Evolutionary conservation across 1,139 yeast genomes (phyloP).

Genomic region (Scheffersomyces quercinus): DNA sequence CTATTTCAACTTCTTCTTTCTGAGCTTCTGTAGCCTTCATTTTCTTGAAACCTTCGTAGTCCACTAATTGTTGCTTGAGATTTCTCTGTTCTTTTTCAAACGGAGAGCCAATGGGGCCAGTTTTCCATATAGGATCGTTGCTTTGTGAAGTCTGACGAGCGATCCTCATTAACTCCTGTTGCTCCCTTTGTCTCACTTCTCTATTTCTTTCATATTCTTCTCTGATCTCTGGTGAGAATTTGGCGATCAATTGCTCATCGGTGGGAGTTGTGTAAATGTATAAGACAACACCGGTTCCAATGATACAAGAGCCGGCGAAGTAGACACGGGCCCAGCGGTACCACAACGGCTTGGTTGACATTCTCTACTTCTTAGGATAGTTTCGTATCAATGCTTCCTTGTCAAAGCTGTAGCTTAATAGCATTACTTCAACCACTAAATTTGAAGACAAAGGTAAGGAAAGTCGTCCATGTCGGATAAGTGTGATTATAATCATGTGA

Average conservation of each 20-base stretch:
- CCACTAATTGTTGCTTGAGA: slow-evolving; percentile 33
- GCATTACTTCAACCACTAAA: too few relatives aligned
- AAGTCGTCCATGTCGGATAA: neutral
- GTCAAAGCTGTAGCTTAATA: too few relatives aligned
- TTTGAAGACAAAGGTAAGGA: too few relatives aligned
- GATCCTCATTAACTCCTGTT: slow-evolving; percentile 63
- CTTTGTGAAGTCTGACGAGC: slow-evolving; percentile 63
- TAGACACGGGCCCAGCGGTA: slow-evolving; percentile 62
- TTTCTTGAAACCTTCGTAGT: slow-evolving; percentile 51
- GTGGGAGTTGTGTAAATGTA: slow-evolving; percentile 78
- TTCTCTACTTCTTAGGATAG: neutral
- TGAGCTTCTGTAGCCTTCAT: slow-evolving; percentile 47
- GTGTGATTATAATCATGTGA: neutral
- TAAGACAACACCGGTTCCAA: slow-evolving; percentile 66
- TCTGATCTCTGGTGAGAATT: slow-evolving; percentile 80
- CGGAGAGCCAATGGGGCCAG: slow-evolving; percentile 69
- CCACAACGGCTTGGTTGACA: slow-evolving; percentile 44
- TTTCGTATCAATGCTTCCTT: too few relatives aligned
- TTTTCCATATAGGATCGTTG: slow-evolving; percentile 77
- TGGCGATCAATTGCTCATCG: slow-evolving; percentile 73
- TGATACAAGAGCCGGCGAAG: slow-evolving; percentile 56
- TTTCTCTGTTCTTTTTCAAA: slow-evolving; percentile 44
- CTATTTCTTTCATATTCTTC: slow-evolving; percentile 72
- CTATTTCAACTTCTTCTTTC: slow-evolving; percentile 44
- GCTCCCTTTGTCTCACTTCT: slow-evolving; percentile 64